Evolutionary conservation across 495 filamentous ascomycete genomes (phyloP).

Genomic region (Chaetomidium leptoderma): DNA sequence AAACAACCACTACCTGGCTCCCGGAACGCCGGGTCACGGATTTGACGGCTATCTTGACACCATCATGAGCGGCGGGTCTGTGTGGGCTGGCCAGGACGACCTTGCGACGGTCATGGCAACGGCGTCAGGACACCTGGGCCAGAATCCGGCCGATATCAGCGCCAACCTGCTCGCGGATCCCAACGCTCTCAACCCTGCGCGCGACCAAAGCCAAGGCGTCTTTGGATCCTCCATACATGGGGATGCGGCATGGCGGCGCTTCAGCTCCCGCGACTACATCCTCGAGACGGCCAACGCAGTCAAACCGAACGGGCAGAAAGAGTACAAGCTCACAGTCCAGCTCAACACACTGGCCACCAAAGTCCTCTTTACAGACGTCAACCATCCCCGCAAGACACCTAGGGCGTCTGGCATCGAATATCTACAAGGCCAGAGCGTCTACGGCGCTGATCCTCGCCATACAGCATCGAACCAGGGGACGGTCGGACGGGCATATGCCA

Average conservation of each 20-base stretch:
- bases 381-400: constrained; percentile 8
- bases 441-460: constrained; percentile 39
- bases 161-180: constrained; percentile 18
- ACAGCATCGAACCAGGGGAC: constrained; percentile 27
- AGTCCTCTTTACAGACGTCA: constrained; percentile 30
- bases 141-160: constrained; percentile 6
- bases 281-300: constrained; percentile 30
- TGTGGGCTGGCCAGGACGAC: constrained; percentile 31
- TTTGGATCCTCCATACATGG: constrained; percentile 12
- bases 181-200: constrained; percentile 9
- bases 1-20: constrained; percentile 31
- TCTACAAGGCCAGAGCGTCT: constrained; percentile 35
- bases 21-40: constrained; percentile 35
- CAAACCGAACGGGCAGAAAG: constrained; percentile 19
- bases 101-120: constrained; percentile 37
- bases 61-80: constrained; percentile 35
- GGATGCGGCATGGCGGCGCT: constrained; percentile 24
- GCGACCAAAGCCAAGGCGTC: constrained; percentile 19
- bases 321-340: neutral
- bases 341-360: constrained; percentile 39
- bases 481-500: constrained; percentile 21
- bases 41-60: constrained; percentile 40
- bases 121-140: neutral
- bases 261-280: constrained; percentile 38
- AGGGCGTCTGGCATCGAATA: constrained; percentile 37